Percentiles rank a stretch among this genome's conserved stretches.
Evolutionary conservation across 768 basidiomycete genomes (phyloP).

Genomic region (Gelatoporia subvermispora): DNA sequence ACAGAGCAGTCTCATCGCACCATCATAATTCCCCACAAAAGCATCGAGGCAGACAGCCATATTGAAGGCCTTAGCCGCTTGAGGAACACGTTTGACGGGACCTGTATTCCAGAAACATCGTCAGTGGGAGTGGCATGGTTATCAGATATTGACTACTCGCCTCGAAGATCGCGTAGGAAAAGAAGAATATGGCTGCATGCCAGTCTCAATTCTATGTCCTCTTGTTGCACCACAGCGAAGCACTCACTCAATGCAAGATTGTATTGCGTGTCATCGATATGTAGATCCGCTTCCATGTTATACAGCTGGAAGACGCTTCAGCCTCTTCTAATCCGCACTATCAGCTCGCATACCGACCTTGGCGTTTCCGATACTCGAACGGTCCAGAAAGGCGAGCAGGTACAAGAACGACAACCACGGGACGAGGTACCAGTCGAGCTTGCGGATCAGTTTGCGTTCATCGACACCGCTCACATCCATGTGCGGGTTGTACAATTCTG

Average conservation of each 20-base stretch:
- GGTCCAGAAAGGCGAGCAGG: slow-evolving; percentile 65
- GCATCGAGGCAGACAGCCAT: slow-evolving; percentile 73
- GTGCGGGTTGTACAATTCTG: slow-evolving; percentile 33
- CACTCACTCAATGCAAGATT: slow-evolving; percentile 43
- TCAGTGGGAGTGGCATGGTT: not conserved
- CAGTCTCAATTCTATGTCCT: too few relatives aligned
- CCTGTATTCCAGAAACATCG: slow-evolving; percentile 23
- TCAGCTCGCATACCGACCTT: slow-evolving; percentile 27
- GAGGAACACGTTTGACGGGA: slow-evolving; percentile 69
- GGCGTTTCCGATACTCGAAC: slow-evolving; percentile 53
- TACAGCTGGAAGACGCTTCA: slow-evolving; percentile 50
- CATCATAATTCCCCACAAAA: slow-evolving; percentile 75
- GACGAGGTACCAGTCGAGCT: slow-evolving; percentile 61
- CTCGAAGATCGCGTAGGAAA: slow-evolving; percentile 69
- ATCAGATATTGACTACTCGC: slow-evolving; percentile 25
- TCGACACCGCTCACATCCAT: slow-evolving; percentile 58
- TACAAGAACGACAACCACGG: slow-evolving; percentile 75
- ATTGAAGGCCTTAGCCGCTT: slow-evolving; percentile 72
- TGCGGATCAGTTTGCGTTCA: slow-evolving; percentile 65
- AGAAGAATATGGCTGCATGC: slow-evolving; percentile 36
- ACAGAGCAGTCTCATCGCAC: slow-evolving; percentile 27
- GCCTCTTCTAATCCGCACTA: slow-evolving; percentile 4
- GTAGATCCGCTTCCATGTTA: slow-evolving; percentile 50
- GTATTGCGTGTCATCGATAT: slow-evolving; percentile 64
- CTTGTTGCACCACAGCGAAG: too few relatives aligned